A percentile compares a stretch with the other conserved stretches of the same genome.
Evolutionary conservation across 1,284 basidiomycete genomes (phyloP).

Genomic region (Xerocomus nothofagi): DNA sequence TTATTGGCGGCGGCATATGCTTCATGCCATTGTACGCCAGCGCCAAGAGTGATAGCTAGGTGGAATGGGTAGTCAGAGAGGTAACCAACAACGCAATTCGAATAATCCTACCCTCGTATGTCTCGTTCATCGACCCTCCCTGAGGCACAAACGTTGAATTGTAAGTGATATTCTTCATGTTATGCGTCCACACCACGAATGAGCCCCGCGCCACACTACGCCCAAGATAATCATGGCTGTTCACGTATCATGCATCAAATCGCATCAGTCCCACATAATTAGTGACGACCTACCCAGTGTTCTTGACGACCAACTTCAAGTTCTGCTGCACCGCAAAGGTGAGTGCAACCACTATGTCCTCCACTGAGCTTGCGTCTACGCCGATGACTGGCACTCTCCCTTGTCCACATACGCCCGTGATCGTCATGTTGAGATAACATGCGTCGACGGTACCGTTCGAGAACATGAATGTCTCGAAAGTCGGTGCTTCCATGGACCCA

Average conservation of each 20-base stretch:
- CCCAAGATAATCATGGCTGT: constrained; percentile 40
- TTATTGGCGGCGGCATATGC: constrained; percentile 39
- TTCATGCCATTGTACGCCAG: constrained; percentile 48
- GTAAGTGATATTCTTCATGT: constrained; percentile 38
- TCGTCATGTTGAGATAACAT: constrained; percentile 15
- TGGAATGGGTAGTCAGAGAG: not conserved
- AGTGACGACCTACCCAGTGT: constrained; percentile 40
- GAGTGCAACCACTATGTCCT: constrained; percentile 41
- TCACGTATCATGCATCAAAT: not conserved
- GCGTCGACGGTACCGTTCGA: constrained; percentile 42
- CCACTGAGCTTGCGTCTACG: constrained; percentile 32
- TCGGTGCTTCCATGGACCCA: constrained; percentile 41
- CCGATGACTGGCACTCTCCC: constrained; percentile 20
- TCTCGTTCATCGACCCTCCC: constrained; percentile 24
- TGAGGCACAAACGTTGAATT: constrained; percentile 36
- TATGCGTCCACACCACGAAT: constrained; percentile 44
- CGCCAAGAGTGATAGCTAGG: constrained; percentile 40
- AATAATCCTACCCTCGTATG: constrained; percentile 11
- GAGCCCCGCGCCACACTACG: constrained; percentile 38
- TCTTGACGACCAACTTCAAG: constrained; percentile 47
- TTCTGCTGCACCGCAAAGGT: constrained; percentile 37
- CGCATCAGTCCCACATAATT: not conserved
- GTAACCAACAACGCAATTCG: not conserved
- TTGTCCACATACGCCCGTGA: constrained; percentile 12
- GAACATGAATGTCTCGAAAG: constrained; percentile 43